Conservation (phyloP, 108 stramenopile genomes). For the Conticribra guillardii region DNA sequence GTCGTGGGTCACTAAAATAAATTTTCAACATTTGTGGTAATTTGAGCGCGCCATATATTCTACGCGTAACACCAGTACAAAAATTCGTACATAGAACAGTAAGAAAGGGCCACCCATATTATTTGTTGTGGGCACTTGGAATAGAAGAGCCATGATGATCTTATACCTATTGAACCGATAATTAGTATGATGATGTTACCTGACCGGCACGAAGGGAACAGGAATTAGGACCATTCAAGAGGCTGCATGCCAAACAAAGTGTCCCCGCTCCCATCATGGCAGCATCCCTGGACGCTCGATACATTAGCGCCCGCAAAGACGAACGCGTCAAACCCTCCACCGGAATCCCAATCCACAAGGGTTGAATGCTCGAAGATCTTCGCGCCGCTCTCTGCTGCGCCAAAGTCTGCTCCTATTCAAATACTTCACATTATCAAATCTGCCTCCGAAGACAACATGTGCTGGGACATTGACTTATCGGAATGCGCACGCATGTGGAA, state of each 20-base stretch:
- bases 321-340: constrained; percentile 85
- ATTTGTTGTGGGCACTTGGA: too few relatives aligned
- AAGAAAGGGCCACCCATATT: too few relatives aligned
- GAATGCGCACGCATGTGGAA: constrained; percentile 98
- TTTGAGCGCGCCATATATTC: too few relatives aligned
- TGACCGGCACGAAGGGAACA: constrained; percentile 99
- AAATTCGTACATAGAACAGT: too few relatives aligned
- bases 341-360: constrained; percentile 87
- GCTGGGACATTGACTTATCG: constrained; percentile 91
- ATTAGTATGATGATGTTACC: too few relatives aligned
- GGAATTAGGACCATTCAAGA: constrained; percentile 99
- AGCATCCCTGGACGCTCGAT: constrained; percentile 94
- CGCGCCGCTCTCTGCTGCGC: constrained; percentile 91
- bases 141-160: too few relatives aligned
- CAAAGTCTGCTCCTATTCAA: constrained; percentile 97
- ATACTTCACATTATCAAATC: constrained; percentile 92
- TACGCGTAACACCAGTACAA: too few relatives aligned
- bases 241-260: constrained; percentile 95
- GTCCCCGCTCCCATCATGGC: constrained; percentile 97
- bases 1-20: too few relatives aligned
- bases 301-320: constrained; percentile 91
- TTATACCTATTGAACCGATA: too few relatives aligned
- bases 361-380: constrained; percentile 91
- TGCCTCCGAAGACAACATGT: constrained; percentile 84
- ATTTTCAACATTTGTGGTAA: too few relatives aligned